Evolutionary conservation across 2,329 filamentous ascomycete genomes (phyloP).

Genomic region (Alternaria ventricosa): DNA sequence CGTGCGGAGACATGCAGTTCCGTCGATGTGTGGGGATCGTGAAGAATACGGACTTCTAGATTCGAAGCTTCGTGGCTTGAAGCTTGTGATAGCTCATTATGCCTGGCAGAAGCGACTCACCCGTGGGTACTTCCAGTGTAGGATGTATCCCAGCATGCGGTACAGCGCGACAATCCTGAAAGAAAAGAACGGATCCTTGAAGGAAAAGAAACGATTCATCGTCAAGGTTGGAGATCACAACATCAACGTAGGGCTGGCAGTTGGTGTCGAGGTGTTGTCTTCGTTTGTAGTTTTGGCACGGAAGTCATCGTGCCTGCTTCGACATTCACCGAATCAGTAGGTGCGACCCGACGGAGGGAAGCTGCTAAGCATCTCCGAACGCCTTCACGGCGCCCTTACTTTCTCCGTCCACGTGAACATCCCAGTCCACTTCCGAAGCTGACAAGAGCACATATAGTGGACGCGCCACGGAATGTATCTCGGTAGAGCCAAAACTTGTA

Average conservation of each 20-base stretch:
- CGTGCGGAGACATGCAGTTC: neutral
- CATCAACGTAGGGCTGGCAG: neutral
- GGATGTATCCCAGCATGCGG: neutral
- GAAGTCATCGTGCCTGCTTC: neutral
- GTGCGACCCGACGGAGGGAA: neutral
- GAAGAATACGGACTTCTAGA: neutral
- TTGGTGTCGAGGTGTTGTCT: neutral
- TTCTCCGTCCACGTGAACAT: neutral
- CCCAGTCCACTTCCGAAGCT: neutral
- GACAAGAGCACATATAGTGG: neutral
- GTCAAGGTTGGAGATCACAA: neutral
- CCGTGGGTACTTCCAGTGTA: neutral
- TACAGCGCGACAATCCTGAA: neutral
- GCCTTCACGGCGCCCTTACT: neutral
- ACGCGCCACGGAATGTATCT: constrained; percentile 1
- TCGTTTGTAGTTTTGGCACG: neutral
- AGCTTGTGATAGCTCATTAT: constrained; percentile 6
- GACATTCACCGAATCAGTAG: neutral
- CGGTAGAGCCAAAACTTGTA: neutral
- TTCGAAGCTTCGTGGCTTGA: constrained; percentile 9
- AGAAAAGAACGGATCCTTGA: neutral
- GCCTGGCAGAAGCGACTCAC: neutral
- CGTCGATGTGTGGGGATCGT: neutral
- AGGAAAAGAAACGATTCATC: neutral
- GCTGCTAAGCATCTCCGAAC: neutral